Evolutionary conservation across 2,329 filamentous ascomycete species (phyloP).

Genomic region (Aspergillus hiratsukae): DNA sequence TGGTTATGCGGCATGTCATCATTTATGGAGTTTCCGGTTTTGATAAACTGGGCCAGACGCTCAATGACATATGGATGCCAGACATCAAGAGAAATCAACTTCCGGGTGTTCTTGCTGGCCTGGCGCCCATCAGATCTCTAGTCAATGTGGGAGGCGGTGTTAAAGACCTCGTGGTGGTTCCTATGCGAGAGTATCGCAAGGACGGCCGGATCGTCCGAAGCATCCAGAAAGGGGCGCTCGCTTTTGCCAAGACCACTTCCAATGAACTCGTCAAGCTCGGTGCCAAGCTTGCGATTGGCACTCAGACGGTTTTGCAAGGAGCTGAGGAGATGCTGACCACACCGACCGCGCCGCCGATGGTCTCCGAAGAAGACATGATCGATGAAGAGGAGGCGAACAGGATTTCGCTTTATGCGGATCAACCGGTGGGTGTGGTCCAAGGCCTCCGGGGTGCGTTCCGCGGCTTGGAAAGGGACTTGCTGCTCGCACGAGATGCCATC

Average conservation of each 20-base stretch:
- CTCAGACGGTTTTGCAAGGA: conserved; percentile 85
- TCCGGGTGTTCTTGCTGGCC: conserved; percentile 77
- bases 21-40: conserved; percentile 90
- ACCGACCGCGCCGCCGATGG: conserved; percentile 30
- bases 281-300: conserved; percentile 89
- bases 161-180: conserved; percentile 79
- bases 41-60: conserved; percentile 78
- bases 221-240: conserved; percentile 81
- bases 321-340: conserved; percentile 70
- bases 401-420: conserved; percentile 88
- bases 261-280: conserved; percentile 92
- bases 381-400: conserved; percentile 70
- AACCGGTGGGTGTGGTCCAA: conserved; percentile 82
- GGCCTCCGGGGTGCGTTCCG: conserved; percentile 78
- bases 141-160: conserved; percentile 89
- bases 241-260: conserved; percentile 89
- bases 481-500: conserved; percentile 81
- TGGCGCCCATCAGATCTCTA: conserved; percentile 83
- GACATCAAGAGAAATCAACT: conserved; percentile 88
- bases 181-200: conserved; percentile 87
- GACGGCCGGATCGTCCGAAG: conserved; percentile 89
- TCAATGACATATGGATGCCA: conserved; percentile 96
- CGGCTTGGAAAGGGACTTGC: conserved; percentile 80
- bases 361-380: conserved; percentile 56
- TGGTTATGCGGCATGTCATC: conserved; percentile 82